Evolutionary conservation across 1,284 basidiomycete genomes (phyloP).

Genomic region (Trichosporon inkin): DNA sequence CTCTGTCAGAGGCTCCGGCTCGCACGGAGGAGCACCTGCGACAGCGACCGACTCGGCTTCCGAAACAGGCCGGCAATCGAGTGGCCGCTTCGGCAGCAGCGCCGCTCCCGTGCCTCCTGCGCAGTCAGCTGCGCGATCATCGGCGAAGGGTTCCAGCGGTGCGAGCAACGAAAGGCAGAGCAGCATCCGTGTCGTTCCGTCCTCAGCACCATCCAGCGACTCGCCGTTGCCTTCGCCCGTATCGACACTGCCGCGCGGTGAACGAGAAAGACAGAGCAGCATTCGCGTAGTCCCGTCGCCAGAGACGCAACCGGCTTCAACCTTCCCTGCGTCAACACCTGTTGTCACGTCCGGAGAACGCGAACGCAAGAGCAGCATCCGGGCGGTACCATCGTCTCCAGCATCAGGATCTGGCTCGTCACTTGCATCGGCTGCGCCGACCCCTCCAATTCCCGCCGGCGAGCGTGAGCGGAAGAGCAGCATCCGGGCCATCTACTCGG

Average conservation of each 20-base stretch:
- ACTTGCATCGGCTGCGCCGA: background rate
- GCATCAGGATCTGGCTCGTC: background rate
- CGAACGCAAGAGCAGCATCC: background rate
- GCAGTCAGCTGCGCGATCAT: background rate
- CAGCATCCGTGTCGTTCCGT: background rate
- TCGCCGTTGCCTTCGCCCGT: background rate
- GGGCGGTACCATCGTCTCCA: background rate
- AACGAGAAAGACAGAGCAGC: background rate
- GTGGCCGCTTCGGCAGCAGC: background rate
- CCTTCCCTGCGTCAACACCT: background rate
- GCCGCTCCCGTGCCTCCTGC: background rate
- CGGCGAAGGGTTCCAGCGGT: background rate
- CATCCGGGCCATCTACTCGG: background rate
- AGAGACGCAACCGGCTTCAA: background rate
- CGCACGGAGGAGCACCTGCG: background rate
- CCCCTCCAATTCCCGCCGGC: background rate
- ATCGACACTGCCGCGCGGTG: background rate
- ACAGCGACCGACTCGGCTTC: too few relatives aligned
- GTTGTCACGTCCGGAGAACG: background rate
- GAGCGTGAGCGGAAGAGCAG: constrained; percentile 6
- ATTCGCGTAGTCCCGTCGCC: background rate
- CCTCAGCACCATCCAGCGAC: background rate
- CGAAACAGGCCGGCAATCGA: background rate
- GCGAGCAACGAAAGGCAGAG: background rate
- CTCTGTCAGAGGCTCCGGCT: background rate